Evolutionary conservation across 768 basidiomycete species (phyloP).

Genomic region (Termitomyces sp.): DNA sequence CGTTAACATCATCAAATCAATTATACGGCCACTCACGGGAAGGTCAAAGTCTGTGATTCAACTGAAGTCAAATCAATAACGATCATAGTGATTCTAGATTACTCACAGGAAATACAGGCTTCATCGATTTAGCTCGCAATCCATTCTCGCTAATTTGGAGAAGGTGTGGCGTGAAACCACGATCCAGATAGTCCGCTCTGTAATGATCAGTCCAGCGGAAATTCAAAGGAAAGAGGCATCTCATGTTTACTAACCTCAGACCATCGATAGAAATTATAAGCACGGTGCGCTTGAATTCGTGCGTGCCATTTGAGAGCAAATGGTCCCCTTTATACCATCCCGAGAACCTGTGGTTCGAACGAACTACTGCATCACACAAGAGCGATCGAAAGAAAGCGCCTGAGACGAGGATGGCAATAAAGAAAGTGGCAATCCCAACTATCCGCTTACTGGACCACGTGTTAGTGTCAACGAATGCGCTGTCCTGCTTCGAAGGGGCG

Average conservation of each 20-base stretch:
- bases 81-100: too few relatives aligned
- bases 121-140: conserved; percentile 82
- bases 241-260: conserved; percentile 43
- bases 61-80: not conserved
- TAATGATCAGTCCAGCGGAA: conserved; percentile 8
- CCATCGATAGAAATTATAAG: conserved; percentile 87
- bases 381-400: conserved; percentile 35
- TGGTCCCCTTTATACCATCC: conserved; percentile 30
- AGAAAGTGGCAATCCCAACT: conserved; percentile 26
- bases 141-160: conserved; percentile 77
- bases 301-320: conserved; percentile 73
- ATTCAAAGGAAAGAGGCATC: not conserved
- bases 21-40: conserved; percentile 56
- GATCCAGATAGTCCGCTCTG: conserved; percentile 84
- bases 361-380: conserved; percentile 21
- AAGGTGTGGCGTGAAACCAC: conserved; percentile 80
- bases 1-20: not conserved
- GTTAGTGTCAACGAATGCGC: conserved; percentile 13
- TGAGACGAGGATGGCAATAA: conserved; percentile 37
- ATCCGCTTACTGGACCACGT: conserved; percentile 36
- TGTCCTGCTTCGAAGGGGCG: conserved; percentile 17
- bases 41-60: conserved; percentile 68
- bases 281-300: conserved; percentile 75
- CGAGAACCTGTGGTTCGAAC: conserved; percentile 19
- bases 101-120: conserved; percentile 81